These are phyloP conservation scores for California macrophylla DNA, from an alignment of 441 rosid species.

Conservation along the genomic window DNA sequence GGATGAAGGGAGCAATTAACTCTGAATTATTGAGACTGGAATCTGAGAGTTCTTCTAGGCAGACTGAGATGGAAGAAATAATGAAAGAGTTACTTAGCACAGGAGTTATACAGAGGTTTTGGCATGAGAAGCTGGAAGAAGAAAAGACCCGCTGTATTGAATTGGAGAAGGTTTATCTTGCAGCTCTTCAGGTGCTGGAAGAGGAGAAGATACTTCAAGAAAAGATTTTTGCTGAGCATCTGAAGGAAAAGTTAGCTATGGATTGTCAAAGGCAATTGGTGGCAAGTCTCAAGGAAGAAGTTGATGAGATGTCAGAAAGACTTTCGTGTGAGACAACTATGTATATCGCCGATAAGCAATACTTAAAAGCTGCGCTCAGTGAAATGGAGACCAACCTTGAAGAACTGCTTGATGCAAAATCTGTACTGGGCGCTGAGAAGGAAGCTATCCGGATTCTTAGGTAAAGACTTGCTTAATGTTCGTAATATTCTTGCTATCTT, in stretches of 20 bases:
- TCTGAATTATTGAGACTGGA: slow-evolving; percentile 55
- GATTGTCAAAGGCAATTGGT: slow-evolving; percentile 77
- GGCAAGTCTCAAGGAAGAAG: slow-evolving; percentile 46
- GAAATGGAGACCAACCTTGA: slow-evolving; percentile 47
- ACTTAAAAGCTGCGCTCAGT: slow-evolving; percentile 30
- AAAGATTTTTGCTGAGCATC: slow-evolving; percentile 35
- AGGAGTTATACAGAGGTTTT: slow-evolving; percentile 52
- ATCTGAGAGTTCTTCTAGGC: slow-evolving; percentile 41
- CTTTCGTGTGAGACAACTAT: slow-evolving; percentile 48
- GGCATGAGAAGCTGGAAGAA: slow-evolving; percentile 54
- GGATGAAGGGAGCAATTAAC: slow-evolving; percentile 50
- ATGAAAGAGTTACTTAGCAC: slow-evolving; percentile 49
- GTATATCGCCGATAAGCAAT: slow-evolving; percentile 36
- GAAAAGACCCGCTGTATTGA: slow-evolving; percentile 43
- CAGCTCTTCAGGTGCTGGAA: slow-evolving; percentile 41
- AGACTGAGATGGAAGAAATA: slow-evolving; percentile 55
- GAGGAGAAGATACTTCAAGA: slow-evolving; percentile 39
- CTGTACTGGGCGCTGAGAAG: slow-evolving; percentile 58
- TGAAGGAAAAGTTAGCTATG: slow-evolving; percentile 70
- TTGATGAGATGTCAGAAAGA: slow-evolving; percentile 60
- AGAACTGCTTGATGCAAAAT: slow-evolving; percentile 46
- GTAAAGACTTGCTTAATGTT: slow-evolving; percentile 28
- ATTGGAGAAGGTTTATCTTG: slow-evolving; percentile 36
- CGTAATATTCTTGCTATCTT: neutral
- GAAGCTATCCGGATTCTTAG: slow-evolving; percentile 75